These are phyloP conservation scores for Ophiostoma triangulosporum DNA, from an alignment of 2,329 filamentous ascomycete species.

Conservation along the genomic window DNA sequence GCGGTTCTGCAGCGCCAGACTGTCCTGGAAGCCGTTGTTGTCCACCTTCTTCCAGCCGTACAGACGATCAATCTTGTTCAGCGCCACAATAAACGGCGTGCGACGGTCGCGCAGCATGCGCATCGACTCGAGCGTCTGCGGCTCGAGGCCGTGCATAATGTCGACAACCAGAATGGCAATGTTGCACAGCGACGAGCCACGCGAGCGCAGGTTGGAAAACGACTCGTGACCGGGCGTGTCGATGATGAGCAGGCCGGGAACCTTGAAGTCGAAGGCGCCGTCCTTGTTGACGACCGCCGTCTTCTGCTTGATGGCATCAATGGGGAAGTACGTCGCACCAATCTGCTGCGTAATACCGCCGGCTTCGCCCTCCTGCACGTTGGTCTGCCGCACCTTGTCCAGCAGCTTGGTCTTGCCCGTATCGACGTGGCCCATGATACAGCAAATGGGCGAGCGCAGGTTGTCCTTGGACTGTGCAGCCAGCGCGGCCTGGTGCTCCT, in stretches of 20 bases:
- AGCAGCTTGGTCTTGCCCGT: slow-evolving; percentile 99
- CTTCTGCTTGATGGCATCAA: slow-evolving; percentile 85
- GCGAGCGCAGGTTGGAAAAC: slow-evolving; percentile 93
- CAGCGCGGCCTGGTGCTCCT: slow-evolving; percentile 80
- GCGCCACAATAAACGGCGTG: slow-evolving; percentile 94
- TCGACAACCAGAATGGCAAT: slow-evolving; percentile 98
- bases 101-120: slow-evolving; percentile 80
- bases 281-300: slow-evolving; percentile 87
- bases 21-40: slow-evolving; percentile 96
- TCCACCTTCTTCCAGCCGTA: slow-evolving; percentile 98
- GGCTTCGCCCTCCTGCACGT: slow-evolving; percentile 96
- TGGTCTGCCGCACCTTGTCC: slow-evolving; percentile 96
- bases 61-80: slow-evolving; percentile 99
- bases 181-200: slow-evolving; percentile 96
- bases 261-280: slow-evolving; percentile 86
- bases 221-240: slow-evolving; percentile 99
- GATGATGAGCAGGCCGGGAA: slow-evolving; percentile 90
- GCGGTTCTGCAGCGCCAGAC: slow-evolving; percentile 78
- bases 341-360: slow-evolving; percentile 99
- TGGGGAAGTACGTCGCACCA: slow-evolving; percentile 97
- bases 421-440: slow-evolving; percentile 99
- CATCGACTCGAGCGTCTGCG: slow-evolving; percentile 96
- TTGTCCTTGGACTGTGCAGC: slow-evolving; percentile 88
- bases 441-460: slow-evolving; percentile 94
- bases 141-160: slow-evolving; percentile 99